A percentile compares a stretch with the other conserved stretches of the same genome.
These are phyloP conservation scores for Rutstroemia sydowiana DNA, from an alignment of 2,329 filamentous ascomycete species.

Conservation along the genomic window DNA sequence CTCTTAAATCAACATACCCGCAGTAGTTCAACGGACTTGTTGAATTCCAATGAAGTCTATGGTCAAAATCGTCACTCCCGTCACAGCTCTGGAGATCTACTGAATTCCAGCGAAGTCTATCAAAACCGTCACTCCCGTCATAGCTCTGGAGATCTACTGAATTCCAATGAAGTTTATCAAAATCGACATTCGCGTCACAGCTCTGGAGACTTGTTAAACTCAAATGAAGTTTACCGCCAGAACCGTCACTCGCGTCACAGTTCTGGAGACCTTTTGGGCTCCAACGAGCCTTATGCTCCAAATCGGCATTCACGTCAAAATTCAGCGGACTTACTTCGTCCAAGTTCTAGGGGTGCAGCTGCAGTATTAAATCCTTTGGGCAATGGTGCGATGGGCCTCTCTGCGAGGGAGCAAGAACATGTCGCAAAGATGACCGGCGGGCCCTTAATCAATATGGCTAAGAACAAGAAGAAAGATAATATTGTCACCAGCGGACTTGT, in stretches of 20 bases:
- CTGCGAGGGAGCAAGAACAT: constrained; percentile 81
- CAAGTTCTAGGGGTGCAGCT: constrained; percentile 52
- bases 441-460: constrained; percentile 57
- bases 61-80: constrained; percentile 33
- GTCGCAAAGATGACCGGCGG: constrained; percentile 75
- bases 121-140: constrained; percentile 35
- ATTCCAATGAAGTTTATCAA: constrained; percentile 34
- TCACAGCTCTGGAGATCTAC: constrained; percentile 41
- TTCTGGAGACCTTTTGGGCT: background rate
- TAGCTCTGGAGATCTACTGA: constrained; percentile 40
- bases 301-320: constrained; percentile 17
- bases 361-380: constrained; percentile 25
- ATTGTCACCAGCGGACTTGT: constrained; percentile 58
- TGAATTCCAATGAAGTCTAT: background rate
- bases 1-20: constrained; percentile 29
- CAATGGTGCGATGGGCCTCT: constrained; percentile 51
- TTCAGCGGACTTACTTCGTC: constrained; percentile 43
- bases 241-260: background rate
- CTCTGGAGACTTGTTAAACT: background rate
- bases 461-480: constrained; percentile 32
- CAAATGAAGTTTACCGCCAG: background rate
- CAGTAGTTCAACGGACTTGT: constrained; percentile 32
- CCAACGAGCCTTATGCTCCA: background rate
- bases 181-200: constrained; percentile 35
- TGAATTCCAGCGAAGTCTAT: constrained; percentile 35